These are phyloP conservation scores for Trametes cingulata DNA, from an alignment of 768 basidiomycete genomes.

Conservation along the genomic window DNA sequence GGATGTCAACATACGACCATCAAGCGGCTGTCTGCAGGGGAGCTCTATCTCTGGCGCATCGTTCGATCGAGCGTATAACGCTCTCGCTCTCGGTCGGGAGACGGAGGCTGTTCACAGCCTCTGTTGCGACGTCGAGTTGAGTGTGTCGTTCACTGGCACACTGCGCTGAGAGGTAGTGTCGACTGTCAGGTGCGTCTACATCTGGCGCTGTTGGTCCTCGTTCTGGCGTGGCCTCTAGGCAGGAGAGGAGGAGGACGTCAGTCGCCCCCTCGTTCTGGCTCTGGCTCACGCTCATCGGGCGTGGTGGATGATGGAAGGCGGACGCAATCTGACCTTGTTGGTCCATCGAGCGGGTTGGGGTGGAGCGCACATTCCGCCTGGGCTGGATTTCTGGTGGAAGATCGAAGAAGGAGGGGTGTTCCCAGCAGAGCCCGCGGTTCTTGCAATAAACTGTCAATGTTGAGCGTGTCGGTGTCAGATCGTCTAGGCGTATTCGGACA, in stretches of 20 bases:
- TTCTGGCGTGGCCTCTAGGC: too few relatives aligned
- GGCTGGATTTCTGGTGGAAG: not conserved
- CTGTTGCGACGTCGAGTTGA: not conserved
- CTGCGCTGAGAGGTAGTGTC: not conserved
- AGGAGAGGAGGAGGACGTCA: not conserved
- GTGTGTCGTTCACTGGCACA: not conserved
- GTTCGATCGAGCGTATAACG: not conserved
- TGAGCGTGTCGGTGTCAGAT: slow-evolving; percentile 7
- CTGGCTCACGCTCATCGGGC: too few relatives aligned
- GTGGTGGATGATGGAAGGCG: not conserved
- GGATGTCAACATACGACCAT: slow-evolving; percentile 3
- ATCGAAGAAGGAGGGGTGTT: not conserved
- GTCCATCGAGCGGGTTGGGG: not conserved
- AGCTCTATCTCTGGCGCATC: not conserved
- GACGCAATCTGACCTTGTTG: slow-evolving; percentile 12
- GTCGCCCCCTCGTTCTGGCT: too few relatives aligned
- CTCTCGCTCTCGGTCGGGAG: not conserved
- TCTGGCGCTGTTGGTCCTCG: not conserved
- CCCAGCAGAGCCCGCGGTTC: not conserved
- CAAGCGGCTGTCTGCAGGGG: not conserved
- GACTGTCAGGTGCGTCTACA: not conserved
- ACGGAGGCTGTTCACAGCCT: too few relatives aligned
- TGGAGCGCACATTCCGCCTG: not conserved
- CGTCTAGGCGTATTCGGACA: not conserved
- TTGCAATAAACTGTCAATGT: slow-evolving; percentile 14